These are phyloP conservation scores for Cordia subcordata DNA, from an alignment of 257 asterid genomes.

Conservation along the genomic window DNA sequence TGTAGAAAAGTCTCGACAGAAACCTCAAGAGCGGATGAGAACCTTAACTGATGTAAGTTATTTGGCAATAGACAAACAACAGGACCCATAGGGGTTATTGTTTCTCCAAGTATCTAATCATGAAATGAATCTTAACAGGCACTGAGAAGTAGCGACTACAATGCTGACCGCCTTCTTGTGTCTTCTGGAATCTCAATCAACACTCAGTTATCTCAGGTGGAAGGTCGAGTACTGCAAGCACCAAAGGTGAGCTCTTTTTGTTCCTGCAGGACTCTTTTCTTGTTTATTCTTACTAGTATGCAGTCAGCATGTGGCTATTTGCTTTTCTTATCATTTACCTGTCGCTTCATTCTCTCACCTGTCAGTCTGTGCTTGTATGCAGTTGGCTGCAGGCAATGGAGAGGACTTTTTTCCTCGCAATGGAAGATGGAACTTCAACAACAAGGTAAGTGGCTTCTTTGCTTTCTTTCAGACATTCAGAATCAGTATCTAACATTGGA, in stretches of 20 bases:
- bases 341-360: background rate
- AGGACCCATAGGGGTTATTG: background rate
- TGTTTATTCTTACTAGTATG: background rate
- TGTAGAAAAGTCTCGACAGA: slow-evolving; percentile 69
- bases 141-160: slow-evolving; percentile 38
- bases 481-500: slow-evolving; percentile 5
- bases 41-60: slow-evolving; percentile 37
- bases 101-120: slow-evolving; percentile 2
- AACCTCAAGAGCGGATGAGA: slow-evolving; percentile 63
- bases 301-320: background rate
- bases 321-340: background rate
- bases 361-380: background rate
- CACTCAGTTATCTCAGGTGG: slow-evolving; percentile 38
- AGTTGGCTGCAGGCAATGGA: slow-evolving; percentile 55
- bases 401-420: slow-evolving; percentile 41
- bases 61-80: background rate
- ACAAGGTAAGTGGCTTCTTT: slow-evolving; percentile 37
- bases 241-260: slow-evolving; percentile 42
- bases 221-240: slow-evolving; percentile 60
- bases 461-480: background rate
- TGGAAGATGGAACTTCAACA: slow-evolving; percentile 75
- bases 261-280: background rate
- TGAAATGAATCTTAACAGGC: slow-evolving; percentile 38
- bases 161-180: slow-evolving; percentile 43
- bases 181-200: slow-evolving; percentile 48